Evolutionary conservation across 2,329 filamentous ascomycete species (phyloP).

Genomic region (Colletotrichum shisoi): DNA sequence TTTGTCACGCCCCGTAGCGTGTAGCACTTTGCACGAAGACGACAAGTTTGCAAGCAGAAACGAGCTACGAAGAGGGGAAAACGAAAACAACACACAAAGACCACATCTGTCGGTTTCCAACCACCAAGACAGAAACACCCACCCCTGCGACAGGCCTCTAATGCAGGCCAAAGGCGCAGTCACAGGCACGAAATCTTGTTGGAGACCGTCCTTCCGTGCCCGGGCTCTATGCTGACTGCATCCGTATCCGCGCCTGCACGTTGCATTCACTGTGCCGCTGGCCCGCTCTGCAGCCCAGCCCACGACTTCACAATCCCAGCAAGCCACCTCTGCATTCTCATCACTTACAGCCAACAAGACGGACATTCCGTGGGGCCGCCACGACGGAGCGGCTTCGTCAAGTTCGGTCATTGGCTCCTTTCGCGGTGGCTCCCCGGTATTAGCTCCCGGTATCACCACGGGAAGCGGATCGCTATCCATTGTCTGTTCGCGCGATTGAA

Average conservation of each 20-base stretch:
- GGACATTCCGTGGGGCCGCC: background rate
- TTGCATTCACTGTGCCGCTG: slow-evolving; percentile 18
- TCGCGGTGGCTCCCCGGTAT: slow-evolving; percentile 15
- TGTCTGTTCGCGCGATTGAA: slow-evolving; percentile 36
- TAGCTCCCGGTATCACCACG: slow-evolving; percentile 28
- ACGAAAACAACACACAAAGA: background rate
- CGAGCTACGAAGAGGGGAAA: slow-evolving; percentile 8
- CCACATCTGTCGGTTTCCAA: background rate
- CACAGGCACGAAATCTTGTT: slow-evolving; percentile 17
- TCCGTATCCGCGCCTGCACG: slow-evolving; percentile 14
- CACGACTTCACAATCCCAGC: slow-evolving; percentile 12
- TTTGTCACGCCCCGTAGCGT: slow-evolving; percentile 18
- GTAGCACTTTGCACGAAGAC: slow-evolving; percentile 8
- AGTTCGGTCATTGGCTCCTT: slow-evolving; percentile 28
- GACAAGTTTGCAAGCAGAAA: slow-evolving; percentile 22
- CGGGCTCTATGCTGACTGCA: slow-evolving; percentile 1
- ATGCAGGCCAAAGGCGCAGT: slow-evolving; percentile 28
- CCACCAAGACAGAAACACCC: background rate
- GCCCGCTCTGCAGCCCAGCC: slow-evolving; percentile 12
- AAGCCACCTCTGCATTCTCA: slow-evolving; percentile 15
- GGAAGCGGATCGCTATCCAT: slow-evolving; percentile 29
- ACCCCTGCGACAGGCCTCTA: slow-evolving; percentile 4
- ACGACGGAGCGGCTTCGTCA: background rate
- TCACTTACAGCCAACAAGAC: slow-evolving; percentile 16
- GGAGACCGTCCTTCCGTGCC: slow-evolving; percentile 17